Evolutionary conservation across 805 yeast genomes (phyloP).

Genomic region (Ogataea ganodermae): DNA sequence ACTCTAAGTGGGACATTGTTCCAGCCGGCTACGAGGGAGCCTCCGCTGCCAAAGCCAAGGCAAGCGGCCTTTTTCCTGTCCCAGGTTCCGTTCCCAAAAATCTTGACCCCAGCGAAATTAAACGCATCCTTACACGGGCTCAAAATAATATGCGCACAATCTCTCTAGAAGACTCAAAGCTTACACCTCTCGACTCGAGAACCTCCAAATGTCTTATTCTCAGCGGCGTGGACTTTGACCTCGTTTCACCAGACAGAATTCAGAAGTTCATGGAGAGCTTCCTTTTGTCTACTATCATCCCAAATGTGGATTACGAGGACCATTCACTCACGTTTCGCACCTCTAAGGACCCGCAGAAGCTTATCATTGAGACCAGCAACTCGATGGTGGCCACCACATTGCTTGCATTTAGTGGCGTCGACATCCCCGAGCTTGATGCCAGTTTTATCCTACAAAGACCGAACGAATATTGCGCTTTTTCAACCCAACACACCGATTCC

Average conservation of each 20-base stretch:
- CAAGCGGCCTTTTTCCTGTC: slow-evolving; percentile 74
- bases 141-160: slow-evolving; percentile 15
- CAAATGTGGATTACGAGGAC: slow-evolving; percentile 38
- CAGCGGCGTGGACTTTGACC: slow-evolving; percentile 23
- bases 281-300: slow-evolving; percentile 45
- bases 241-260: slow-evolving; percentile 34
- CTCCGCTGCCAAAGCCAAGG: slow-evolving; percentile 74
- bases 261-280: slow-evolving; percentile 48
- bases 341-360: slow-evolving; percentile 34
- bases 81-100: slow-evolving; percentile 56
- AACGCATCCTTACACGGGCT: slow-evolving; percentile 20
- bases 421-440: slow-evolving; percentile 35
- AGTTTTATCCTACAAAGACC: slow-evolving; percentile 44
- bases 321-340: slow-evolving; percentile 32
- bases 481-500: slow-evolving; percentile 52
- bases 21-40: slow-evolving; percentile 73
- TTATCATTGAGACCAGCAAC: slow-evolving; percentile 54
- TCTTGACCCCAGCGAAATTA: slow-evolving; percentile 40
- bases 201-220: slow-evolving; percentile 29
- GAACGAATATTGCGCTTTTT: slow-evolving; percentile 39
- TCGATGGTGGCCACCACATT: slow-evolving; percentile 57
- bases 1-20: slow-evolving; percentile 66
- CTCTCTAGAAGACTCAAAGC: slow-evolving; percentile 25
- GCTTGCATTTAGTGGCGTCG: slow-evolving; percentile 43
- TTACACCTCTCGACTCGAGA: slow-evolving; percentile 31